Percentiles rank a stretch among this genome's conserved stretches.
phyloP scores from a whole-genome alignment of 2,329 filamentous ascomycete genomes.

The Scopulariopsis brevicaulis region DNA sequence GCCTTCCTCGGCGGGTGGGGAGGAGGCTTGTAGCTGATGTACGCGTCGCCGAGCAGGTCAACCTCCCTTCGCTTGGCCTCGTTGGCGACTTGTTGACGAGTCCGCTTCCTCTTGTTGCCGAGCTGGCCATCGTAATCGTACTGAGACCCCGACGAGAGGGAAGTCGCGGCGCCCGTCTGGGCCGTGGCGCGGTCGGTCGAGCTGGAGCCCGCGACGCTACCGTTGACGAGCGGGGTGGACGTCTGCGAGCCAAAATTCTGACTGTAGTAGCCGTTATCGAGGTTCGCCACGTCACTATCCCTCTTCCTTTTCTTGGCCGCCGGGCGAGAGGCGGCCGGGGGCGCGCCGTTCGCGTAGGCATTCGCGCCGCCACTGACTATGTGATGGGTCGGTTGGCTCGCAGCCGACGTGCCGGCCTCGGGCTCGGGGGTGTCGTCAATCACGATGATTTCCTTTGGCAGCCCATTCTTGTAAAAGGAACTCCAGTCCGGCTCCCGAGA shows the following conservation, averaged over 20 bases:
- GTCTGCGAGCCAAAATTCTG: conserved; percentile 60
- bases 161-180: conserved; percentile 83
- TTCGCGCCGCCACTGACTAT: not conserved
- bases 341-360: conserved; percentile 9
- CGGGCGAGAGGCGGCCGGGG: conserved; percentile 25
- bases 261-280: conserved; percentile 59
- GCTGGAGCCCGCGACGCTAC: conserved; percentile 53
- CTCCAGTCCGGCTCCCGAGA: conserved; percentile 64
- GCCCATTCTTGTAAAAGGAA: conserved; percentile 71
- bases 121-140: conserved; percentile 55
- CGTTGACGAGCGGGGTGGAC: conserved; percentile 58
- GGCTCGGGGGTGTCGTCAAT: conserved; percentile 64
- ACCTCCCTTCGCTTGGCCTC: conserved; percentile 71
- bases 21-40: conserved; percentile 73
- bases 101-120: conserved; percentile 88
- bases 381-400: conserved; percentile 10
- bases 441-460: conserved; percentile 77
- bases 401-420: conserved; percentile 17
- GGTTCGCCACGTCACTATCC: conserved; percentile 37
- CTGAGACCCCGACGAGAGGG: conserved; percentile 48
- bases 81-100: conserved; percentile 68
- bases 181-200: conserved; percentile 77
- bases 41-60: conserved; percentile 59
- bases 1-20: conserved; percentile 85
- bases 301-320: conserved; percentile 66